phyloP scores from a whole-genome alignment of 192 early-diverging fungal genomes.

The Nowakowskiella sp. region DNA sequence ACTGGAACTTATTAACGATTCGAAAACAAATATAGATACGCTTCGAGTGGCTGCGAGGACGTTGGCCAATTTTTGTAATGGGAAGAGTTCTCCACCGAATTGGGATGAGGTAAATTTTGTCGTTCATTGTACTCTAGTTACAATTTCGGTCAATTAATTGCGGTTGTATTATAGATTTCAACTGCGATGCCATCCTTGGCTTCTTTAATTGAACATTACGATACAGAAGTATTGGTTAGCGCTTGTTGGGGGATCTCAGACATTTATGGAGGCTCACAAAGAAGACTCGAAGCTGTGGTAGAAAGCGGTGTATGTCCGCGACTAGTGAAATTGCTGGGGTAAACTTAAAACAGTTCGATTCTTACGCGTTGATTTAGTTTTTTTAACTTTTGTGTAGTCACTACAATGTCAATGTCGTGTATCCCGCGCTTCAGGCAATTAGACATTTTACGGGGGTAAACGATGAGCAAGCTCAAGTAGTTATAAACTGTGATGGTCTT shows the following conservation, averaged over 20 bases:
- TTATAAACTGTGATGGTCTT: conserved; percentile 85
- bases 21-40: no score
- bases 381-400: conserved; percentile 37
- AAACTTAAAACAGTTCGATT: conserved; percentile 3
- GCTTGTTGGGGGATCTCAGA: conserved; percentile 99
- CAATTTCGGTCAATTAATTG: no score
- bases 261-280: conserved; percentile 90
- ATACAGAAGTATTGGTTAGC: conserved; percentile 94
- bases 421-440: conserved; percentile 90
- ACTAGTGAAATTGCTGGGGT: conserved; percentile 85
- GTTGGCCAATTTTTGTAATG: no score
- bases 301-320: conserved; percentile 90
- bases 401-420: conserved; percentile 81
- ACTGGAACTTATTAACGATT: no score
- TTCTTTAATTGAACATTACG: conserved; percentile 79
- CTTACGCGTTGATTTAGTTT: not conserved
- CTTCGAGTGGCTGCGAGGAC: no score
- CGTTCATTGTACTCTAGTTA: no score
- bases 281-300: conserved; percentile 96
- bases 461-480: conserved; percentile 91
- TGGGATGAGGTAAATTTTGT: no score
- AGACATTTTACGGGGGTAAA: conserved; percentile 99
- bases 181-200: conserved; percentile 82
- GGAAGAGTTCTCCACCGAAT: no score
- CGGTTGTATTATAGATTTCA: conserved; percentile 63